Evolutionary conservation across 495 filamentous ascomycete genomes (phyloP).

Genomic region (Aspergillus baeticus): DNA sequence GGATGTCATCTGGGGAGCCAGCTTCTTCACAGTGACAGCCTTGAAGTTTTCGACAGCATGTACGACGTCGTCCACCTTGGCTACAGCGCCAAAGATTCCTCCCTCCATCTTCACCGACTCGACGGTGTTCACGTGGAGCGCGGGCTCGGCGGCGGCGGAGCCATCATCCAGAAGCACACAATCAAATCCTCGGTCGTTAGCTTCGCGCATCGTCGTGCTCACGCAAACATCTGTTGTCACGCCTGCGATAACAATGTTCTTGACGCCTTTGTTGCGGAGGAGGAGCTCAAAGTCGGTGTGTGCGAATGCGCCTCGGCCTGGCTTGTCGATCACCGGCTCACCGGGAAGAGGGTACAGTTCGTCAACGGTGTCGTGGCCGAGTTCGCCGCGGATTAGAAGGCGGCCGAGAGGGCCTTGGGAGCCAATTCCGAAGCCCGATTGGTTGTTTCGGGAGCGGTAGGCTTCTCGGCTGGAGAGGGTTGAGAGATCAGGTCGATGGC

Average conservation of each 20-base stretch:
- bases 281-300: conserved; percentile 63
- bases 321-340: conserved; percentile 68
- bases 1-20: conserved; percentile 39
- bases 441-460: conserved; percentile 54
- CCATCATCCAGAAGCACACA: conserved; percentile 59
- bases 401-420: conserved; percentile 61
- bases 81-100: conserved; percentile 57
- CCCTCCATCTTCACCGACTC: conserved; percentile 58
- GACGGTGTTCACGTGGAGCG: conserved; percentile 49
- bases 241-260: conserved; percentile 63
- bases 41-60: conserved; percentile 49
- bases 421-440: conserved; percentile 57
- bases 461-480: conserved; percentile 57
- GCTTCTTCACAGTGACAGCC: conserved; percentile 42
- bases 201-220: conserved; percentile 66
- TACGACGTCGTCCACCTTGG: conserved; percentile 47
- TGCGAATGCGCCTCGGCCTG: conserved; percentile 63
- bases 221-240: conserved; percentile 74
- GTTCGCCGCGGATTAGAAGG: conserved; percentile 62
- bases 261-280: conserved; percentile 61
- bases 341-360: conserved; percentile 54
- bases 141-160: conserved; percentile 48
- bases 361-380: conserved; percentile 60
- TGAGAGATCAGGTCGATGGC: conserved; percentile 62
- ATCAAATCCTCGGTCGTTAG: conserved; percentile 72